Evolutionary conservation across 2,329 filamentous ascomycete genomes (phyloP), one percentile per base, ranked within the genome.

Genomic region (Pseudogymnoascus sp.): DNA sequence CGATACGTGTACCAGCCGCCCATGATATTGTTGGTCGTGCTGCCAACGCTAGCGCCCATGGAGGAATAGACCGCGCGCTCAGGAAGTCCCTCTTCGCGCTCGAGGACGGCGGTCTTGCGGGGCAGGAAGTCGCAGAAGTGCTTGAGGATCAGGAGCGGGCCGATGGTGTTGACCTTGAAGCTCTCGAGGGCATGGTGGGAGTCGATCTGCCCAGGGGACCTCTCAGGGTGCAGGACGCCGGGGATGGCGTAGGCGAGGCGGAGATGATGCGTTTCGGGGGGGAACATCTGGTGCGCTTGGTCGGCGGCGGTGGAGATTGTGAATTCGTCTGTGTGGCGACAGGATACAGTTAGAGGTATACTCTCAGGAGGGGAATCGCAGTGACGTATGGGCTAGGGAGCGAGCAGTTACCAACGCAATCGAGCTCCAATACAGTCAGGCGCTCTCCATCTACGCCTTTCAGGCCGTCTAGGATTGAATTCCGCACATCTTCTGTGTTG

Each of bases 1-100:
- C 91, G 85, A 73, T 94, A 94, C 62, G 82, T 85, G 73, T 91
- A 95, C 91, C 90, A 94, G 0, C 91, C 91, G 2, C 90, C 91
- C 0, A 86, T 78, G 2, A 75, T 71, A 69, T 95, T 93, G 68
- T 93, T 89, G 0, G 81, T 77, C 22, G 88, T 88, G 33, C 83
- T 88, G 8, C 90, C 90, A 0, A 95, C 88, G 45, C 91, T 84
- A 1, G 90, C 91, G 5, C 88, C 87, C 85, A 92, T 89, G 70
- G 84, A 84, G n/a, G 88, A 81, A 79, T 87, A 90, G 2, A 86
- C 82, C 0, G 89, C 84, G 62, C 82, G 79, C 0, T 67, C 62
- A 0, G 81, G 78, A 2, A 88, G 76, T 0, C 76, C 70, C 35
- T 14, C 12, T 5, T 19, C 72, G 69, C 30, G 68, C 36, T 22